Percentiles rank a stretch among this genome's conserved stretches.
phyloP scores from a whole-genome alignment of 1,139 yeast genomes.

The Yamadazyma mexicana region DNA sequence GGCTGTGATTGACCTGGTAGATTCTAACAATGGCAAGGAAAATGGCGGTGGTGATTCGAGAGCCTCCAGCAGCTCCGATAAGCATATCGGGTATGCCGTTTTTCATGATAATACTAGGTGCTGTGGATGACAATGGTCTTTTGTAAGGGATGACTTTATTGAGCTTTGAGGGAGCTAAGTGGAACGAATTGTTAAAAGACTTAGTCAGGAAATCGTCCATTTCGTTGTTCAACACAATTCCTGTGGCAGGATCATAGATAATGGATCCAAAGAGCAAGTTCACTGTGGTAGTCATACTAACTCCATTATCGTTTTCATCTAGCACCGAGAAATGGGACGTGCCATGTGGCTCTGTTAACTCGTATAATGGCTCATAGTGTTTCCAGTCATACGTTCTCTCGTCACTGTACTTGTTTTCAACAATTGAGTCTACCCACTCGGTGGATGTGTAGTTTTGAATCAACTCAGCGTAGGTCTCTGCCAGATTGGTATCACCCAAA shows the following conservation, averaged over 20 bases:
- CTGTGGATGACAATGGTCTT: slow-evolving; percentile 82
- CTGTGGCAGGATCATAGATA: slow-evolving; percentile 79
- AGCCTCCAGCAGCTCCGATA: slow-evolving; percentile 95
- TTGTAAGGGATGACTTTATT: slow-evolving; percentile 75
- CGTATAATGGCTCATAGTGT: slow-evolving; percentile 77
- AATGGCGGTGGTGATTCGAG: slow-evolving; percentile 81
- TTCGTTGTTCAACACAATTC: slow-evolving; percentile 81
- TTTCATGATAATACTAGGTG: slow-evolving; percentile 70
- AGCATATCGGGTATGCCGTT: slow-evolving; percentile 57
- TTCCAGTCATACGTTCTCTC: slow-evolving; percentile 64
- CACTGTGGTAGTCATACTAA: slow-evolving; percentile 87
- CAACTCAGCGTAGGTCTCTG: slow-evolving; percentile 21
- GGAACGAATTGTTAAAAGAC: slow-evolving; percentile 68
- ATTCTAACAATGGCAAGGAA: slow-evolving; percentile 75
- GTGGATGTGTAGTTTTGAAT: slow-evolving; percentile 29
- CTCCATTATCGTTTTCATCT: slow-evolving; percentile 71
- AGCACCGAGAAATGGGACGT: slow-evolving; percentile 83
- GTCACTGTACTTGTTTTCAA: slow-evolving; percentile 43
- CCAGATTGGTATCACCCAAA: slow-evolving; percentile 60
- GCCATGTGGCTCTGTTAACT: slow-evolving; percentile 76
- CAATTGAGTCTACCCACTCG: slow-evolving; percentile 59
- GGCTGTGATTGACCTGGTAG: slow-evolving; percentile 54
- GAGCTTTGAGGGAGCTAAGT: slow-evolving; percentile 74
- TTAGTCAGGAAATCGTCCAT: slow-evolving; percentile 97
- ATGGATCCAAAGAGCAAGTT: slow-evolving; percentile 81